Percentiles rank a stretch among this genome's conserved stretches.
phyloP scores from a whole-genome alignment of 805 yeast species.

The Metschnikowia peoriensis region DNA sequence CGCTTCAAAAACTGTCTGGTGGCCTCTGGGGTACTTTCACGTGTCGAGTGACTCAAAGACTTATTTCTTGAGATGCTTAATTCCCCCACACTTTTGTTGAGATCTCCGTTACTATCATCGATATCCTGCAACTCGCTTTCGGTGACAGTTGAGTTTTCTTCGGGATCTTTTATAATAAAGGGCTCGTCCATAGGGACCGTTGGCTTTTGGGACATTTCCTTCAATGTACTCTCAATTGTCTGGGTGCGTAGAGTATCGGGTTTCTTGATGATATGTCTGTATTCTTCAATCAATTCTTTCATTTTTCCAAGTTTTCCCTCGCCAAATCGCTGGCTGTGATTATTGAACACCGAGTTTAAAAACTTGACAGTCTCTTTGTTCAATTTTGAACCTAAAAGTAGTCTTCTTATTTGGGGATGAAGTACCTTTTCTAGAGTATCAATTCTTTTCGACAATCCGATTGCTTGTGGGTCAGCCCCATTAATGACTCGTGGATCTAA shows the following conservation, averaged over 20 bases:
- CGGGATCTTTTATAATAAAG: constrained; percentile 15
- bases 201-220: constrained; percentile 1
- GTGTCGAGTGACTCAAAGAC: not conserved
- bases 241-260: not conserved
- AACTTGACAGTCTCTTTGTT: constrained; percentile 11
- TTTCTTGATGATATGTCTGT: constrained; percentile 1
- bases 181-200: constrained; percentile 18
- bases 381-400: constrained; percentile 7
- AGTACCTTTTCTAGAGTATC: constrained; percentile 3
- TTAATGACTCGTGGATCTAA: constrained; percentile 7
- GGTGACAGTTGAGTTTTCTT: constrained; percentile 12
- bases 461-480: not conserved
- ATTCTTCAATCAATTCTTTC: constrained; percentile 1
- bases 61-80: constrained; percentile 13
- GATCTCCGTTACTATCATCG: constrained; percentile 18
- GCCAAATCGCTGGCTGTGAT: constrained; percentile 9
- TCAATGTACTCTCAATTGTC: constrained; percentile 1
- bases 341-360: constrained; percentile 12
- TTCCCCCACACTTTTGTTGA: constrained; percentile 20
- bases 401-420: constrained; percentile 18
- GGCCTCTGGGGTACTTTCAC: constrained; percentile 10
- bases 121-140: constrained; percentile 8
- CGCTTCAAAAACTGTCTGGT: constrained; percentile 12
- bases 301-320: constrained; percentile 3
- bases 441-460: not conserved